Evolutionary conservation across 306 rosid species (phyloP), one percentile per base, ranked within the genome.

Genomic region (Cicer cuneatum): DNA sequence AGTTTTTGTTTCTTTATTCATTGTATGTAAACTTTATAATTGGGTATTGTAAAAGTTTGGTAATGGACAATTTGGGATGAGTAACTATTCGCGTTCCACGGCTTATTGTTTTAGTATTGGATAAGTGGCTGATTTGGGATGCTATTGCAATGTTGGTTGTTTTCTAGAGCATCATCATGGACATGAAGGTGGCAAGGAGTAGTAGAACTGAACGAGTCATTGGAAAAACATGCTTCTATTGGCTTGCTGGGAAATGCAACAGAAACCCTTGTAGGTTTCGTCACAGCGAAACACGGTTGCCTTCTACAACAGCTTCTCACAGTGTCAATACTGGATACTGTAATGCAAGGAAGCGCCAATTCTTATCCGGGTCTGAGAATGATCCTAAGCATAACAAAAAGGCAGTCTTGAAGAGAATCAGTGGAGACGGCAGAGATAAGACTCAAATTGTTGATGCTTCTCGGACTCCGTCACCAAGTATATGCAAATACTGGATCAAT

Each of bases 401-500:
- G 18, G 38, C 24, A 1, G 12, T 10, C 0, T 5, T 63, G 42
- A 5, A 6, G 2, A 45, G 38, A 16, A 24, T 29, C 35, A 10
- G 5, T 21, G 8, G 8, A 21, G 39, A 24, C 6, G 62, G 11
- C 0, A 54, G n/a, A 54, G 62, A 56, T 1, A 24, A 5, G n/a
- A 24, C 62, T 5, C 15, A 24, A 24, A 38, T 56, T 10, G 15
- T 3, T 10, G 14, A 64, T 62, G 11, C 48, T 57, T 41, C 66
- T 71, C 24, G 38, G 35, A 45, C 69, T 29, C 14, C 48, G 0
- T 29, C 74, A 33, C 53, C 7, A 18, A 82, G 40, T 57, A 45
- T 85, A 6, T 85, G 85, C 43, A 71, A 39, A 73, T 83, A 69
- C 8, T 85, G 85, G 89, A 68, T 54, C 5, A 40, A 29, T 18